Evolutionary conservation across 108 stramenopile species (phyloP), one percentile per base, ranked within the genome.

Genomic region (Pseudonitzschia delicatissima): DNA sequence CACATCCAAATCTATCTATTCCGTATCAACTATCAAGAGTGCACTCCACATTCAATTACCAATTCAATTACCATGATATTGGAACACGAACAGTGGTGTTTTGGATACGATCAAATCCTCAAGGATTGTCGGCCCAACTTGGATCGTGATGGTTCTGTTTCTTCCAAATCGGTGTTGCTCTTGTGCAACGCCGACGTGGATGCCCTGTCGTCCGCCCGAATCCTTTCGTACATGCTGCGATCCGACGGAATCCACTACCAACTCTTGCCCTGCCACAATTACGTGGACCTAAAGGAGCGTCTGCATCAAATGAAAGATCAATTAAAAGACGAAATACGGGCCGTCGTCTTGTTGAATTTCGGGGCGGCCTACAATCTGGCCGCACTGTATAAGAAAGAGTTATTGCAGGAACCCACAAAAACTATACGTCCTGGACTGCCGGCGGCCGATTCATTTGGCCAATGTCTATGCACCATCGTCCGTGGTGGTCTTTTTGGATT

Each of bases 381-480:
- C 45, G 51, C 47, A 23, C 69, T 89, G 20, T 85, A 80, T 45
- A 66, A 73, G 29, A 27, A 49, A 57, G 37, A 48, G 3, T 20
- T 39, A 29, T 39, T 66, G 60, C 48, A 53, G 35, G 47, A 32
- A 27, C 34, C 51, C 9, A 18, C 21, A 21, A 44, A 67, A 68
- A 44, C 60, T 87, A 0, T 93, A 88, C 62, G 88, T 93, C 7
- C 45, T 93, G 67, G 92, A 93, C 62, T 82, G 83, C 29, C 87
- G 86, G 52, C 71, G 86, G 17, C 88, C 88, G 0, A 77, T 88
- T 15, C 92, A 93, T 72, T 72, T 93, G 51, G 87, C 87, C 26
- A 93, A 93, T 66, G 59, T 93, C 15, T 81, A 93, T 53, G 76
- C 84, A 0, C 80, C 73, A 5, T 67, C 77, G 25, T 71, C 81